phyloP scores from a whole-genome alignment of 257 asterid species.

The Primulina tabacum region DNA sequence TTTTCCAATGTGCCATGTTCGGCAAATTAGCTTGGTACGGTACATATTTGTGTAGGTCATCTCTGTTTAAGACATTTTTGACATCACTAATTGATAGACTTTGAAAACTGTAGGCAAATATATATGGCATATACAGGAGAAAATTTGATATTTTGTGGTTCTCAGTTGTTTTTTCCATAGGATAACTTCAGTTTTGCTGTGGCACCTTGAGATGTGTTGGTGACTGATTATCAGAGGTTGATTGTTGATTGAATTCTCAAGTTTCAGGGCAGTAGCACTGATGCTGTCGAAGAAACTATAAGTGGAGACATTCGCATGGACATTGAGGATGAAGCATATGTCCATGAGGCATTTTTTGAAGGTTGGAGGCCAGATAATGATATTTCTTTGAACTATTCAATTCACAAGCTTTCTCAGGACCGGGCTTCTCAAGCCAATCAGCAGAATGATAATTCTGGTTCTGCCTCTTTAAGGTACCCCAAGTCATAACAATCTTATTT shows the following conservation, averaged over 20 bases:
- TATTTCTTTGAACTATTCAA: constrained; percentile 34
- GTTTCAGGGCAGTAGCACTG: constrained; percentile 63
- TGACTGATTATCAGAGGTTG: constrained; percentile 6
- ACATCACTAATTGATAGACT: no score
- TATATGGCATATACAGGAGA: no score
- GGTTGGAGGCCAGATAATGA: constrained; percentile 75
- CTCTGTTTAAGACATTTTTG: background rate
- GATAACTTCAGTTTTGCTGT: background rate
- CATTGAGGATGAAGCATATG: constrained; percentile 84
- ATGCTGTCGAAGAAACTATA: constrained; percentile 46
- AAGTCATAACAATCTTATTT: constrained; percentile 19
- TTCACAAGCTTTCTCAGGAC: constrained; percentile 31
- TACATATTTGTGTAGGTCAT: background rate
- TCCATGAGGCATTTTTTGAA: constrained; percentile 94
- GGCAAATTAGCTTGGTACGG: background rate
- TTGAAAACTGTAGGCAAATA: no score
- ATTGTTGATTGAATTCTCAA: constrained; percentile 11
- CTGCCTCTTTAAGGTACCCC: constrained; percentile 49
- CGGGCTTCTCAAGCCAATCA: constrained; percentile 38
- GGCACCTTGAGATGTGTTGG: constrained; percentile 1
- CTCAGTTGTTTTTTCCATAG: background rate
- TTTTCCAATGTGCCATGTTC: background rate
- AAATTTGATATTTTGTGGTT: background rate
- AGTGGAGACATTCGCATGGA: constrained; percentile 43
- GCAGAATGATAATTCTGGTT: constrained; percentile 31